These are phyloP conservation scores for Crithidia sp. DNA, from an alignment of 208 protist species.

Conservation along the genomic window DNA sequence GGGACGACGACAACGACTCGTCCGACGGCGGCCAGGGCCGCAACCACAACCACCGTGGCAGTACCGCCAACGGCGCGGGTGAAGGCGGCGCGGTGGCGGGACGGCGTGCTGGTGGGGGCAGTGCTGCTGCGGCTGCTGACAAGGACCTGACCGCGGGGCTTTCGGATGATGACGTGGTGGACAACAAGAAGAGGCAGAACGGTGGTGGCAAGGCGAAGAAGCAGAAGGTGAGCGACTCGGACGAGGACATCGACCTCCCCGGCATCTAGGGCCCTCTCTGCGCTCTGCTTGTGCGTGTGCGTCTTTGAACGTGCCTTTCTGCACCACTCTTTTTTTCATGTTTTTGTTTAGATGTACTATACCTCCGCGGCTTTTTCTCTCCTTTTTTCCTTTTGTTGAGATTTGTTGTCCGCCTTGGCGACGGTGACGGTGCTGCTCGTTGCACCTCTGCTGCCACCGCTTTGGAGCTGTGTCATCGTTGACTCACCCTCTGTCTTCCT, in stretches of 20 bases:
- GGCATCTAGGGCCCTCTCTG: constrained; percentile 43
- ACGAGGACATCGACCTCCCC: constrained; percentile 83
- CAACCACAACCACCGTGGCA: constrained; percentile 15
- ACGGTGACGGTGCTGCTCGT: too few species aligned
- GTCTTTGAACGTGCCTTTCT: background rate
- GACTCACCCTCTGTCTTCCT: constrained; percentile 13
- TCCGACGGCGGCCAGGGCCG: constrained; percentile 20
- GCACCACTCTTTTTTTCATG: constrained; percentile 11
- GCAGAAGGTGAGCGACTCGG: constrained; percentile 47
- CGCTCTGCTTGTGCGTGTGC: constrained; percentile 1
- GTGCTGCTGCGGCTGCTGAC: constrained; percentile 24
- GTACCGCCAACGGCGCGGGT: constrained; percentile 8
- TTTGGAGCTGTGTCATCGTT: too few species aligned
- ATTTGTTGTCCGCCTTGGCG: too few species aligned
- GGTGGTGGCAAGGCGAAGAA: constrained; percentile 31
- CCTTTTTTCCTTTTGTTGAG: constrained; percentile 11
- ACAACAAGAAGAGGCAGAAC: constrained; percentile 24
- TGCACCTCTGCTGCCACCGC: too few species aligned
- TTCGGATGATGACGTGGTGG: constrained; percentile 45
- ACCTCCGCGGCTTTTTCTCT: background rate
- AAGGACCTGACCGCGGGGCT: constrained; percentile 43
- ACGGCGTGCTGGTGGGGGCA: constrained; percentile 23
- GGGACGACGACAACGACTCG: constrained; percentile 32
- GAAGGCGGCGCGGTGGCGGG: constrained; percentile 30
- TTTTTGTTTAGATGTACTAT: background rate